A percentile compares a stretch with the other conserved stretches of the same genome.
Evolutionary conservation across 2,329 filamentous ascomycete genomes (phyloP).

Genomic region (Alternaria infectoria): DNA sequence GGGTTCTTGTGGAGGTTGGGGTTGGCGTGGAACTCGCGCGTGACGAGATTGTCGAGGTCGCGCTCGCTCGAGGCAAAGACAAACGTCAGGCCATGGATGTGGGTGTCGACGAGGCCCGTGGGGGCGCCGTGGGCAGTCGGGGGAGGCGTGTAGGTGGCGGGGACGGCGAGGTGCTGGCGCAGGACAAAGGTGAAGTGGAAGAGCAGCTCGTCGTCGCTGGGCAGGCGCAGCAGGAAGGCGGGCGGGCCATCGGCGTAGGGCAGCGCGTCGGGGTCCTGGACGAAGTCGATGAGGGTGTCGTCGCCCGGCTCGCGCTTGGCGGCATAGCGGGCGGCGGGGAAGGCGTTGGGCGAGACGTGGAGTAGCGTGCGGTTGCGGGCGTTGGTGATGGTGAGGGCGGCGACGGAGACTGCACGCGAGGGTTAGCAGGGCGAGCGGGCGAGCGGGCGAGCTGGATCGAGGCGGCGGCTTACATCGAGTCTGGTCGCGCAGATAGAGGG

Average conservation of each 20-base stretch:
- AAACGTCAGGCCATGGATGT: conserved; percentile 88
- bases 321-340: conserved; percentile 78
- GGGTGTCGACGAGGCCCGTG: conserved; percentile 65
- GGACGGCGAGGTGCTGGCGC: conserved; percentile 57
- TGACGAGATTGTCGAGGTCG: conserved; percentile 93
- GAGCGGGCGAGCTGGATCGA: neutral
- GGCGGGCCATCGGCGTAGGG: conserved; percentile 56
- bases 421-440: conserved; percentile 23
- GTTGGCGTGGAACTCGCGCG: conserved; percentile 93
- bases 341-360: conserved; percentile 82
- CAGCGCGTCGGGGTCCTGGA: conserved; percentile 82
- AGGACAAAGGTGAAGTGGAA: conserved; percentile 94
- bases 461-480: conserved; percentile 72
- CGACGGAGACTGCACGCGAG: conserved; percentile 74
- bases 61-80: conserved; percentile 83
- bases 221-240: conserved; percentile 83
- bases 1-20: conserved; percentile 97
- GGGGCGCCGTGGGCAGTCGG: conserved; percentile 56
- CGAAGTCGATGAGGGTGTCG: conserved; percentile 80
- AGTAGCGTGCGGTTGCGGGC: conserved; percentile 78
- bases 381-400: conserved; percentile 81
- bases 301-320: conserved; percentile 77
- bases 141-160: conserved; percentile 48
- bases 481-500: conserved; percentile 88
- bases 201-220: conserved; percentile 87